phyloP scores from a whole-genome alignment of 768 basidiomycete species.

The Psilocybe cubensis region DNA sequence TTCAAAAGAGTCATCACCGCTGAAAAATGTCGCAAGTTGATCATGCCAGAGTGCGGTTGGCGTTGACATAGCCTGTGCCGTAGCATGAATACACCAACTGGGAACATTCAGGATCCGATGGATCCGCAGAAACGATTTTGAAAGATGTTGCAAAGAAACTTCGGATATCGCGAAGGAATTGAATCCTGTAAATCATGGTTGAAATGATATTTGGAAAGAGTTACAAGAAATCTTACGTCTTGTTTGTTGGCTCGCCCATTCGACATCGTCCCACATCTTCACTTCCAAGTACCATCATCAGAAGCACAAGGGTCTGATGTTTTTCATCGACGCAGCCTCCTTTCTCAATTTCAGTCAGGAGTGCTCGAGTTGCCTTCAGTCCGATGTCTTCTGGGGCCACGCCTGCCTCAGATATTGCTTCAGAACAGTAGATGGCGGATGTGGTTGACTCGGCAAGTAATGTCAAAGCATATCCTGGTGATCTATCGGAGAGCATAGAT shows the following conservation, averaged over 20 bases:
- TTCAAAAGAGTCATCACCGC: background rate
- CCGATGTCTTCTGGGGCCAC: conserved; percentile 94
- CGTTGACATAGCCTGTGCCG: conserved; percentile 90
- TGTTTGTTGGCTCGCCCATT: conserved; percentile 81
- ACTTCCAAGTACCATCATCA: conserved; percentile 95
- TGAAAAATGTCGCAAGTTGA: background rate
- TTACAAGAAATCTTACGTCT: conserved; percentile 63
- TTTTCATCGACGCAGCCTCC: conserved; percentile 93
- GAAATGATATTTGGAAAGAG: conserved; percentile 8
- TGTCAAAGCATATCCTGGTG: conserved; percentile 93
- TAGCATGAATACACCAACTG: conserved; percentile 88
- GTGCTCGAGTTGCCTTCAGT: conserved; percentile 72
- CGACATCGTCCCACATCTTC: conserved; percentile 93
- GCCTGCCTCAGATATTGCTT: conserved; percentile 82
- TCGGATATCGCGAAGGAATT: conserved; percentile 85
- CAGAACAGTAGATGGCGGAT: conserved; percentile 83
- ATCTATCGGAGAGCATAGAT: conserved; percentile 51
- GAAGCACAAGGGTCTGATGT: conserved; percentile 83
- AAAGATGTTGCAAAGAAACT: conserved; percentile 90
- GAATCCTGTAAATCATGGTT: conserved; percentile 63
- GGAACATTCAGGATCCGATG: conserved; percentile 48
- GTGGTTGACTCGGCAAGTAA: conserved; percentile 93
- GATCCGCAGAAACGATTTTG: conserved; percentile 76
- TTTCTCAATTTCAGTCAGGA: conserved; percentile 76
- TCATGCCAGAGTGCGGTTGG: conserved; percentile 76